Evolutionary conservation across 352 stramenopile species (phyloP).

Genomic region (Pythium aphanidermatum): DNA sequence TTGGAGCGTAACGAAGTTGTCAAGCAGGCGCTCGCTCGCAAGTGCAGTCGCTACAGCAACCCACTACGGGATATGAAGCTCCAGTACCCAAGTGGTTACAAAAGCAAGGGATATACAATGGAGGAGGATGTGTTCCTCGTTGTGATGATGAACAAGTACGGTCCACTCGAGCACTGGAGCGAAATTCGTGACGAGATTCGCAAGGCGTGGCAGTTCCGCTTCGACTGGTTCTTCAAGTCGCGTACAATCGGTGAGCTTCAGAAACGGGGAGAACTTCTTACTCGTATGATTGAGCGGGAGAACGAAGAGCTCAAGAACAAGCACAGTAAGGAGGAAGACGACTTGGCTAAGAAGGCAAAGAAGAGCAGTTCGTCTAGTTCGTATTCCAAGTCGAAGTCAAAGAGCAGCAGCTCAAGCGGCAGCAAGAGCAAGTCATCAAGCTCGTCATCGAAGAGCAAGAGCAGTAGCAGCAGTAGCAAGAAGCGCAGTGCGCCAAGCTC

Average conservation of each 20-base stretch:
- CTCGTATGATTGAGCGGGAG: conserved; percentile 93
- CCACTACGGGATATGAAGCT: conserved; percentile 87
- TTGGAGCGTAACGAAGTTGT: conserved; percentile 95
- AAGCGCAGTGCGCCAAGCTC: conserved; percentile 51
- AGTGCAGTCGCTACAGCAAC: conserved; percentile 93
- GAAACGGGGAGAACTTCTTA: conserved; percentile 94
- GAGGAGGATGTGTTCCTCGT: conserved; percentile 98
- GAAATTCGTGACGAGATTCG: conserved; percentile 97
- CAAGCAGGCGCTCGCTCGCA: conserved; percentile 94
- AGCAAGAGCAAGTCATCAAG: conserved; percentile 35
- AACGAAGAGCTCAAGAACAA: conserved; percentile 86
- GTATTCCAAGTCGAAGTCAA: conserved; percentile 61
- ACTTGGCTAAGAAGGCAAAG: conserved; percentile 74
- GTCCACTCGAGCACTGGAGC: conserved; percentile 94
- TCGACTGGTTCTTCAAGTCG: conserved; percentile 99
- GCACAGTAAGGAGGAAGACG: conserved; percentile 62
- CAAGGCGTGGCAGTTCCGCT: conserved; percentile 97
- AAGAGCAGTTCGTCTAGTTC: conserved; percentile 39
- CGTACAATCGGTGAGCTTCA: conserved; percentile 96
- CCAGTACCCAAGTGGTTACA: conserved; percentile 84
- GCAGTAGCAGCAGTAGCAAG: conserved; percentile 46
- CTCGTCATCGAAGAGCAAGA: conserved; percentile 31
- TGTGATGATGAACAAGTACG: conserved; percentile 98
- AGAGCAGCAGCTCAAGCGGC: conserved; percentile 45
- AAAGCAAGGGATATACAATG: conserved; percentile 94